Evolutionary conservation across 805 yeast species (phyloP).

Genomic region (Pichia phayaonensis): DNA sequence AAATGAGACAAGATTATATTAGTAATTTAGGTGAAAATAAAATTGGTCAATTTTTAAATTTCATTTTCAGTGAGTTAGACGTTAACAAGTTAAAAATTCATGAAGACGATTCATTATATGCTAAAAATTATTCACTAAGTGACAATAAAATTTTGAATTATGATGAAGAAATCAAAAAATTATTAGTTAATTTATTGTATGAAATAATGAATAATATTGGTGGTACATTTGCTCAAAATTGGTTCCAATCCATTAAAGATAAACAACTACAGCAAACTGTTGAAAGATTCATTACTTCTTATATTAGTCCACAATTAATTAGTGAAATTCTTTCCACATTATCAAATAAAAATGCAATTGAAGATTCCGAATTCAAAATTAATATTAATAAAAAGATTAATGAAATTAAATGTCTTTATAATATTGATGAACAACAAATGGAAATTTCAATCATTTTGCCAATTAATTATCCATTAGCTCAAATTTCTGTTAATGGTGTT

Average conservation of each 20-base stretch:
- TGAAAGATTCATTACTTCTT: conserved; percentile 53
- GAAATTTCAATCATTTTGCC: conserved; percentile 76
- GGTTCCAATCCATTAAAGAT: conserved; percentile 69
- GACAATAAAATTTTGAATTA: conserved; percentile 11
- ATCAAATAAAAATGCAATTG: conserved; percentile 22
- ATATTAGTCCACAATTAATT: conserved; percentile 59
- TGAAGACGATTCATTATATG: conserved; percentile 19
- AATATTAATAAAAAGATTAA: conserved; percentile 52
- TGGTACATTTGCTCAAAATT: conserved; percentile 51
- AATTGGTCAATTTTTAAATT: conserved; percentile 44
- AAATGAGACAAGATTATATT: conserved; percentile 54
- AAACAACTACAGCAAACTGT: conserved; percentile 52
- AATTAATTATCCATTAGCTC: conserved; percentile 65
- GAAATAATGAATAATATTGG: conserved; percentile 44
- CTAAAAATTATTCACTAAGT: conserved; percentile 19
- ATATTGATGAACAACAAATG: conserved; percentile 81
- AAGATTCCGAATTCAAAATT: conserved; percentile 44
- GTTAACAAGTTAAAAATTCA: conserved; percentile 19
- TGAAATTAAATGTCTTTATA: conserved; percentile 66
- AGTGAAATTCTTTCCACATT: conserved; percentile 39
- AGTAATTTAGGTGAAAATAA: conserved; percentile 46
- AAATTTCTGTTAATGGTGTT: conserved; percentile 69
- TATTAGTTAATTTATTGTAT: conserved; percentile 46
- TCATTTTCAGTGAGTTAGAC: conserved; percentile 48
- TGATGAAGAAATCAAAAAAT: conserved; percentile 30